Percentiles rank a stretch among this genome's conserved stretches.
These are phyloP conservation scores for Russula sp. DNA, from an alignment of 768 basidiomycete genomes.

Conservation along the genomic window DNA sequence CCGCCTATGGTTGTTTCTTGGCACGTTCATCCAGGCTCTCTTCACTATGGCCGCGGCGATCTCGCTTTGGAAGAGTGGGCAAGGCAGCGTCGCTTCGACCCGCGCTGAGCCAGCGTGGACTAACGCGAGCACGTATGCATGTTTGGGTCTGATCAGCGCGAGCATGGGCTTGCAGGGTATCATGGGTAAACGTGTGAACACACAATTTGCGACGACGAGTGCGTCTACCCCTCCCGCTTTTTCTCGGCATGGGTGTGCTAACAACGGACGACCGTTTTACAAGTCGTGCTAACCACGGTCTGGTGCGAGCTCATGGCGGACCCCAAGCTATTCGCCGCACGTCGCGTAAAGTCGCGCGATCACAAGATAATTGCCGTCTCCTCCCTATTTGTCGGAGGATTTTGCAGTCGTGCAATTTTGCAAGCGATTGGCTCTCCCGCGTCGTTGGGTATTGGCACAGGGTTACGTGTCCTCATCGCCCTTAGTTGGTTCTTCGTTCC, in stretches of 20 bases:
- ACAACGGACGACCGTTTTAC: background rate
- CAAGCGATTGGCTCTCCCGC: constrained; percentile 57
- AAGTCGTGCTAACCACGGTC: constrained; percentile 80
- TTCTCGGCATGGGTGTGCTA: background rate
- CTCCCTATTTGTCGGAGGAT: constrained; percentile 75
- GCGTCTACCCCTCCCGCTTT: constrained; percentile 33
- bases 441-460: constrained; percentile 64
- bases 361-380: constrained; percentile 65
- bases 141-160: constrained; percentile 77
- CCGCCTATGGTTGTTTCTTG: constrained; percentile 68
- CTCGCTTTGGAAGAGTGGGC: constrained; percentile 65
- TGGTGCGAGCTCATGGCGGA: constrained; percentile 89
- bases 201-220: constrained; percentile 78
- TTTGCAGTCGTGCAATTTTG: constrained; percentile 59
- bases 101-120: constrained; percentile 71
- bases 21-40: constrained; percentile 71
- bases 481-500: constrained; percentile 67
- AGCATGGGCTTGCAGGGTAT: constrained; percentile 83
- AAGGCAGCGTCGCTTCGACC: constrained; percentile 49
- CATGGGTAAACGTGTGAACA: constrained; percentile 74
- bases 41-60: constrained; percentile 74
- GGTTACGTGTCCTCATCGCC: constrained; percentile 57
- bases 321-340: constrained; percentile 63
- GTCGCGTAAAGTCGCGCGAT: constrained; percentile 60
- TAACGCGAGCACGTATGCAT: constrained; percentile 60